A percentile compares a stretch with the other conserved stretches of the same genome.
These are phyloP conservation scores for Taiwanofungus camphoratus DNA, from an alignment of 1,284 basidiomycete species.

Conservation along the genomic window DNA sequence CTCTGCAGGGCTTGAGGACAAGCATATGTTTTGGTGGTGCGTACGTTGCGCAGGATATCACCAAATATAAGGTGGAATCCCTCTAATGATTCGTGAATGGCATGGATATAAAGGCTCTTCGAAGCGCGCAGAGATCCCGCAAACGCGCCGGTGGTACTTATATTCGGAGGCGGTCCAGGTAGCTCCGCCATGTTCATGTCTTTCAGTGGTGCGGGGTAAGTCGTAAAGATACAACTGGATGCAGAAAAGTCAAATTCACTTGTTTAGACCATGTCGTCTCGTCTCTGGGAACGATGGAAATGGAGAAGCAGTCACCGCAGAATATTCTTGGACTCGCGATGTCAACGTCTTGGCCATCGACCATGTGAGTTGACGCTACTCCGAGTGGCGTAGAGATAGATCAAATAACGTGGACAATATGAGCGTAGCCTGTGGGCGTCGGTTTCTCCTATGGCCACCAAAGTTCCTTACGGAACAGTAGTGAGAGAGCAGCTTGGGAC, in stretches of 20 bases:
- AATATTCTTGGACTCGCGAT: constrained; percentile 5
- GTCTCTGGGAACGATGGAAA: not conserved
- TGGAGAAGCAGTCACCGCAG: not conserved
- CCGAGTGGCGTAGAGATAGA: not conserved
- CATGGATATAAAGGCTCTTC: constrained; percentile 8
- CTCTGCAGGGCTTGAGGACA: constrained; percentile 4
- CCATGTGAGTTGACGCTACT: not conserved
- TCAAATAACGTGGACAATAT: not conserved
- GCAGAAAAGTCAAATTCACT: not conserved
- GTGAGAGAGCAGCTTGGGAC: constrained; percentile 7
- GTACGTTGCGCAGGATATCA: not conserved
- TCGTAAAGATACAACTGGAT: not conserved
- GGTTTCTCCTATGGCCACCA: constrained; percentile 1
- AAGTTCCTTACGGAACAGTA: constrained; percentile 4
- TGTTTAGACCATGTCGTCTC: constrained; percentile 4
- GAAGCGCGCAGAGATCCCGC: constrained; percentile 1
- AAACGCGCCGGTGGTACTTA: constrained; percentile 5
- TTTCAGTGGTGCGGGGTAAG: constrained; percentile 7
- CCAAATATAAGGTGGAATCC: not conserved
- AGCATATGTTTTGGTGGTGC: constrained; percentile 8
- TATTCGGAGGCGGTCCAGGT: constrained; percentile 4
- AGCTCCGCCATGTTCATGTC: constrained; percentile 8
- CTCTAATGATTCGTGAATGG: too few species aligned
- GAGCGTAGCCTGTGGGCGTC: constrained; percentile 1
- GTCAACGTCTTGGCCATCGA: constrained; percentile 6